phyloP scores from a whole-genome alignment of 805 yeast species.

The Osmozyma mogii region DNA sequence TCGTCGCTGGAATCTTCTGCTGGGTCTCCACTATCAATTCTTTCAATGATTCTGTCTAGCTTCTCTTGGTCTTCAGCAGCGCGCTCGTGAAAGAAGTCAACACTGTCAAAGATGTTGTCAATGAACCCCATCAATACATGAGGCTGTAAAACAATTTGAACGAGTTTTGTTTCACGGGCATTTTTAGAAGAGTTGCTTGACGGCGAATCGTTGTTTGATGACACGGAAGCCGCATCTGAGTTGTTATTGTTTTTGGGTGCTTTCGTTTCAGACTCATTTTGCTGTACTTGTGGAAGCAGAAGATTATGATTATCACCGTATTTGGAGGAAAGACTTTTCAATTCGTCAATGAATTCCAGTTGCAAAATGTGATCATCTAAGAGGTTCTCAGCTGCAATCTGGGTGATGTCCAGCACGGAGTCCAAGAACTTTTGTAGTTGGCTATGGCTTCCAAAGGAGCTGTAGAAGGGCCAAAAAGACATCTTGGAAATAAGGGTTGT shows the following conservation, averaged over 20 bases:
- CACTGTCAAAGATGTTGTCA: slow-evolving; percentile 50
- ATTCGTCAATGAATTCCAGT: slow-evolving; percentile 32
- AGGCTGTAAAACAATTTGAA: slow-evolving; percentile 75
- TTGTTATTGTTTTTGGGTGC: slow-evolving; percentile 4
- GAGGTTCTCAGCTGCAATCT: slow-evolving; percentile 26
- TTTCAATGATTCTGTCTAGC: slow-evolving; percentile 6
- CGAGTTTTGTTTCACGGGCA: slow-evolving; percentile 43
- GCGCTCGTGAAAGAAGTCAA: slow-evolving; percentile 33
- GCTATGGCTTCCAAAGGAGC: slow-evolving; percentile 27
- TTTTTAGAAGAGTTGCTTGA: slow-evolving; percentile 20
- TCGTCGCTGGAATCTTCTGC: not conserved
- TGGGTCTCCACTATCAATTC: not conserved
- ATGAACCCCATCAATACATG: slow-evolving; percentile 63
- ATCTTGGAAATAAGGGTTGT: too few species aligned
- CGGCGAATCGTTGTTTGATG: slow-evolving; percentile 24
- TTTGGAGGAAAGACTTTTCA: slow-evolving; percentile 13
- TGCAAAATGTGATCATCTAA: slow-evolving; percentile 24
- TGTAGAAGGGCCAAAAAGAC: slow-evolving; percentile 43
- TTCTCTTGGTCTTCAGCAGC: slow-evolving; percentile 16
- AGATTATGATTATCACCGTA: slow-evolving; percentile 28
- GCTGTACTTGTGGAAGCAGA: slow-evolving; percentile 18
- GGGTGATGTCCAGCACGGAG: slow-evolving; percentile 23
- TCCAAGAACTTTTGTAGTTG: slow-evolving; percentile 35
- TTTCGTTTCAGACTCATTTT: slow-evolving; percentile 4
- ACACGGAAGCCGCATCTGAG: slow-evolving; percentile 25